These are phyloP conservation scores for Cryptomeria japonica DNA, from an alignment of 75 land plant species.

Conservation along the genomic window DNA sequence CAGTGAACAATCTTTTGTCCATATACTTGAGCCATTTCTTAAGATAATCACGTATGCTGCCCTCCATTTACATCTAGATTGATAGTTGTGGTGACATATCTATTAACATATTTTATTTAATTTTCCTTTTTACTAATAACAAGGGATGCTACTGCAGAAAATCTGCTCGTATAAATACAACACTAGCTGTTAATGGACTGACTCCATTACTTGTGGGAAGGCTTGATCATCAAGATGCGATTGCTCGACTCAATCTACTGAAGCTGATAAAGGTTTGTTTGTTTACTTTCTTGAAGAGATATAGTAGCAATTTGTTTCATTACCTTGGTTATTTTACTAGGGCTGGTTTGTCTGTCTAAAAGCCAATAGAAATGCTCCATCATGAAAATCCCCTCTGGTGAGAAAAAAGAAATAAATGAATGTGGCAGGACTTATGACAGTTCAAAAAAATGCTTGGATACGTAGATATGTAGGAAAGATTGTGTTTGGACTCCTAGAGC, in stretches of 20 bases:
- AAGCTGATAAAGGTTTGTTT: conserved; percentile 86
- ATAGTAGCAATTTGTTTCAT: background rate
- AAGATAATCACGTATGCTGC: conserved; percentile 86
- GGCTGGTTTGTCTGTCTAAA: background rate
- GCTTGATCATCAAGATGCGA: conserved; percentile 99
- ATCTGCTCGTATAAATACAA: conserved; percentile 86
- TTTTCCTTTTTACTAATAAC: background rate
- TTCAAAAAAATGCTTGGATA: background rate
- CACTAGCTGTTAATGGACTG: conserved; percentile 90
- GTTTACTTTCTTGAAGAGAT: conserved; percentile 2
- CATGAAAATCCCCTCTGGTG: background rate
- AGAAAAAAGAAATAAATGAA: background rate
- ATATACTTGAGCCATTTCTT: conserved; percentile 97
- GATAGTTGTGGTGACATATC: conserved; percentile 1
- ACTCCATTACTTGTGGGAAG: conserved; percentile 92
- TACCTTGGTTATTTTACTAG: background rate
- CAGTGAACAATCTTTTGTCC: conserved; percentile 85
- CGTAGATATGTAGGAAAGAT: too few species aligned
- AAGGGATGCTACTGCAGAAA: conserved; percentile 62
- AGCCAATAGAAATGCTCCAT: background rate
- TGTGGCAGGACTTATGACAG: background rate
- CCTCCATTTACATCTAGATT: background rate
- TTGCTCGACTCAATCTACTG: conserved; percentile 89
- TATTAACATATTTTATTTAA: background rate
- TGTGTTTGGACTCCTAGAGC: too few species aligned